Base-by-base conservation (phyloP, 2,329 filamentous ascomycete species). In the Zymoseptoria pseudotritici region DNA sequence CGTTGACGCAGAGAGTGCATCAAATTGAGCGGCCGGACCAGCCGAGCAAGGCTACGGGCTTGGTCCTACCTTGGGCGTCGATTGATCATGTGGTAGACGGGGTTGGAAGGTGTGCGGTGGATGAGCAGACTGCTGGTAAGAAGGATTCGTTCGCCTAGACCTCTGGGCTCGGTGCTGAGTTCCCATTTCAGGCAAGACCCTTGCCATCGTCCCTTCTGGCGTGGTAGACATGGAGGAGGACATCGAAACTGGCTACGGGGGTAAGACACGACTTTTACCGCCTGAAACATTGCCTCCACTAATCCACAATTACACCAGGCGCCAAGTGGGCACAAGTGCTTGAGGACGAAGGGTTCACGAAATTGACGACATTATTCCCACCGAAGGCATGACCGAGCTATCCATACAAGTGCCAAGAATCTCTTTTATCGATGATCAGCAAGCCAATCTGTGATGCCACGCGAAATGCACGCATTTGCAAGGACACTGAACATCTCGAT, bases 1-100 rank as follows among this genome's bases (percentile, higher is more conserved):
- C 61, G 4, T 49, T 62, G 51, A 59, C 58, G 51, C 51, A 53
- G 22, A 53, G 26, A 26, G 21, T 53, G 24, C 51, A 53, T 26
- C 51, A 29, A 4, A 53, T 53, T 29, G 51, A 53, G 26, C 51
- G 22, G 26, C 51, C 51, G 22, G 51, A 53, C 7, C 21, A 53
- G 22, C 51, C 51, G 10, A 53, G 51, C n/a, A 53, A 53, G 26
- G 51, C 51, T 24, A 53, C 51, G 21, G 51, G 51, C 13, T n/a
- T 22, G 22, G 51, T 53, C 11, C 22, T 53, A 24, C 51, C 51
- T 2, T 53, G 51, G 51, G 51, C 51, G 8, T 29, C 51, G 22
- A 53, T 53, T 26, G 51, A 53, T 9, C 22, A 53, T 53, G 51
- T 53, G 21, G 51, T 53, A 11, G 51, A 53, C 17, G 51, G 51